These are phyloP conservation scores for Trypanosoma platydactyli DNA, from an alignment of 208 protist species.

Conservation along the genomic window DNA sequence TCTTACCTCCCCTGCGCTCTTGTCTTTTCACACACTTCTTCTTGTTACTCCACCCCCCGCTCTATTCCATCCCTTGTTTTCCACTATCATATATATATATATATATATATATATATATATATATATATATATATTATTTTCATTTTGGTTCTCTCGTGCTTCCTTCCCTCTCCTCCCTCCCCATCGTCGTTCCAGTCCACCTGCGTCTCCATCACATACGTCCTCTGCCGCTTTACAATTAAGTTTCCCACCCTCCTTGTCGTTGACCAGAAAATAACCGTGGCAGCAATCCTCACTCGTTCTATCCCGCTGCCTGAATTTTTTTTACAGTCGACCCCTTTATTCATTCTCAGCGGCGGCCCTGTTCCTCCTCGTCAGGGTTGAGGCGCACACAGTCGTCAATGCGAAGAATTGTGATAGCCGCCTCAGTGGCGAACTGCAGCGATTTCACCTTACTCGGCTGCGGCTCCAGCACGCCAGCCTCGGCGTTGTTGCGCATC, in stretches of 20 bases:
- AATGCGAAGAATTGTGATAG: slow-evolving; percentile 99
- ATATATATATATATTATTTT: too few species aligned
- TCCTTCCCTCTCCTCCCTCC: neutral
- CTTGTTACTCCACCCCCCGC: neutral
- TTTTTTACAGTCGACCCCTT: too few species aligned
- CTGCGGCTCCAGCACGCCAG: slow-evolving; percentile 99
- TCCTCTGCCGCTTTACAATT: slow-evolving; percentile 2
- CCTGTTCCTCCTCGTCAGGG: slow-evolving; percentile 75
- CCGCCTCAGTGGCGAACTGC: slow-evolving; percentile 99
- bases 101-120: too few species aligned
- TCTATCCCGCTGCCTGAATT: too few species aligned
- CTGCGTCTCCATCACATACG: neutral
- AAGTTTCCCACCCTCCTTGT: too few species aligned
- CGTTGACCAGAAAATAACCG: too few species aligned
- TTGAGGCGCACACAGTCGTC: slow-evolving; percentile 99
- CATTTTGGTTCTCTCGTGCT: neutral
- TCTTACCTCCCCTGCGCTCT: neutral
- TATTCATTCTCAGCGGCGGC: too few species aligned
- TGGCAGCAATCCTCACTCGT: too few species aligned
- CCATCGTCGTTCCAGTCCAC: too few species aligned
- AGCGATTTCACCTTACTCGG: slow-evolving; percentile 99
- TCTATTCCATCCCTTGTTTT: too few species aligned
- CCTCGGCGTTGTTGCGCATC: slow-evolving; percentile 96
- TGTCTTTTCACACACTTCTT: neutral
- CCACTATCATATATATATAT: too few species aligned